A percentile compares a stretch with the other conserved stretches of the same genome.
phyloP scores from a whole-genome alignment of 75 land plant species.

The Azolla pinnata region DNA sequence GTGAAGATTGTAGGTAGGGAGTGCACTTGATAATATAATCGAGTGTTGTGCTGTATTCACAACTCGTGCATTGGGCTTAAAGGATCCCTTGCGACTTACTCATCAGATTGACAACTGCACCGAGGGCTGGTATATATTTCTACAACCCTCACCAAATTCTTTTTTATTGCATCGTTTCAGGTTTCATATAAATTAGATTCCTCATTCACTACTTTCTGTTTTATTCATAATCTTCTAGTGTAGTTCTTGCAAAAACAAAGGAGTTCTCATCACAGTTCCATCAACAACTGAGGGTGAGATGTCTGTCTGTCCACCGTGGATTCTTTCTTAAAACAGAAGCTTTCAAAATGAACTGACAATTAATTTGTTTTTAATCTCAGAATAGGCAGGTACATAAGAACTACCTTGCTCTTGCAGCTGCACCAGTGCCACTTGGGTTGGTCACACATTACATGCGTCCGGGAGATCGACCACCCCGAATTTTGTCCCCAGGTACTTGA shows the following conservation, averaged over 20 bases:
- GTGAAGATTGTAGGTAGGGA: conserved; percentile 58
- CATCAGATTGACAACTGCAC: conserved; percentile 97
- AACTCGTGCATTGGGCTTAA: conserved; percentile 68
- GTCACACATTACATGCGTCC: conserved; percentile 89
- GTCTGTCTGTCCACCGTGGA: not conserved
- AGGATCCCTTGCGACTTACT: conserved; percentile 56
- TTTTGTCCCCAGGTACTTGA: conserved; percentile 65
- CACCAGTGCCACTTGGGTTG: conserved; percentile 62
- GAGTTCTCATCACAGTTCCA: conserved; percentile 84
- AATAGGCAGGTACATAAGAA: conserved; percentile 83
- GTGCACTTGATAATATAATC: conserved; percentile 80
- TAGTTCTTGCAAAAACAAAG: conserved; percentile 76
- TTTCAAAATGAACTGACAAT: not conserved
- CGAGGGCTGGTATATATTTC: conserved; percentile 78
- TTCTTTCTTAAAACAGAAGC: conserved; percentile 3
- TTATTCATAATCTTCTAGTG: conserved; percentile 42
- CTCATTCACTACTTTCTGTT: not conserved
- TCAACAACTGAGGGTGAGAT: conserved; percentile 58
- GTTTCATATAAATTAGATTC: not conserved
- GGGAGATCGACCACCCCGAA: conserved; percentile 60
- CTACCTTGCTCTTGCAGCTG: conserved; percentile 82
- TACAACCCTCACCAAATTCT: no score
- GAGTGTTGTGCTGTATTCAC: conserved; percentile 88
- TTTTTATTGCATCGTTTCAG: not conserved
- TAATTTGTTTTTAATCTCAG: conserved; percentile 25